Evolutionary conservation across 148 eudicot genomes (phyloP), one percentile per base, ranked within the genome.

Genomic region (Rhododendron griersonianum): DNA sequence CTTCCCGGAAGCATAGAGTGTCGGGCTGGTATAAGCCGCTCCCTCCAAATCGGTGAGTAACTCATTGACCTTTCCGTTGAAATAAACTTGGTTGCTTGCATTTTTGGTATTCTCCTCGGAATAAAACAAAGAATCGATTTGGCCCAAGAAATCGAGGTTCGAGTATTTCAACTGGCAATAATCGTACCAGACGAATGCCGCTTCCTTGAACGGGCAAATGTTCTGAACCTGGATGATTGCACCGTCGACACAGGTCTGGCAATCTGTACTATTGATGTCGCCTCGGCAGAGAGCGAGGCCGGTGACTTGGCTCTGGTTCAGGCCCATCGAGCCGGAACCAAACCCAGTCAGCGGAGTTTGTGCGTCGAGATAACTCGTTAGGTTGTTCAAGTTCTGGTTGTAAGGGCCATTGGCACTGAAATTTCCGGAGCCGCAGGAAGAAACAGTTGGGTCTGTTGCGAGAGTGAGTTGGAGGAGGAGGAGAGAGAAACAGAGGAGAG

Each of bases 211-310:
- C 0, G 87, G 89, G 37, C 93, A 90, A 21, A 33, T 84, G 6
- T 37, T 61, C 1, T 50, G 86, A 11, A 86, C 84, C 51, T 87
- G 81, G 11, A 21, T 25, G 11, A 85, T 16, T 0, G 92, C 91
- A 30, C 89, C 48, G 2, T 33, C n/a, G 1, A 88, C 89, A 44
- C 93, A 92, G 1, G 82, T 13, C 73, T 71, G 48, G 25, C 93
- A 91, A 45, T 84, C 90, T 0, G 47, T 3, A 11, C 65, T 25
- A 0, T 89, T 87, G 61, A 89, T 85, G 41, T 92, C 92, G 35
- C 90, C 89, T 1, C 93, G 88, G 39, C 94, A 90, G 8, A 88
- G 84, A 8, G 88, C 88, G 1, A 92, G 86, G 39, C 93, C 93
- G 25, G 57, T 84, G 81, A 85, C 57, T 47, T 41, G 82, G 82